Conservation (phyloP, 495 filamentous ascomycete genomes). For the Staphylotrichum tortipilum region DNA sequence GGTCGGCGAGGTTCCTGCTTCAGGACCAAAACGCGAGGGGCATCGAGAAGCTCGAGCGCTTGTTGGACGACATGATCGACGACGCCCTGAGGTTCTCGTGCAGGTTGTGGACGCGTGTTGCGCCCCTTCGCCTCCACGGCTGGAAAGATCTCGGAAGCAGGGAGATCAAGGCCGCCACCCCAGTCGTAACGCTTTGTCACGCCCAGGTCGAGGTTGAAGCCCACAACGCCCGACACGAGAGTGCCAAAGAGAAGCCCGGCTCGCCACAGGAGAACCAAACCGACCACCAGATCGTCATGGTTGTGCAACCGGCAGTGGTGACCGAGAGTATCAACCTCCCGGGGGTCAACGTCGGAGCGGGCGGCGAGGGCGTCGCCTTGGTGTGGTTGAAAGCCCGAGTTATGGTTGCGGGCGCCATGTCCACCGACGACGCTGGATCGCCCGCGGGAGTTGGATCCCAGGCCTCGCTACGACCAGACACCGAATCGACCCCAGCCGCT, state of each 20-base stretch:
- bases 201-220: not conserved
- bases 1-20: constrained; percentile 11
- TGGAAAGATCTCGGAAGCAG: constrained; percentile 3
- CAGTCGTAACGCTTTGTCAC: not conserved
- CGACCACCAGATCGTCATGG: not conserved
- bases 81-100: constrained; percentile 10
- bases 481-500: not conserved
- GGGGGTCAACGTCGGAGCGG: not conserved
- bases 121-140: not conserved
- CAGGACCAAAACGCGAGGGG: constrained; percentile 14
- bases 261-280: not conserved
- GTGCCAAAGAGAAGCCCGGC: not conserved
- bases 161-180: not conserved
- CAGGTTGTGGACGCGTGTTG: constrained; percentile 6
- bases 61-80: constrained; percentile 10
- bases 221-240: not conserved
- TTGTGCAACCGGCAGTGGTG: constrained; percentile 5
- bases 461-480: not conserved
- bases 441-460: not conserved
- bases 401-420: not conserved
- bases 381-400: constrained; percentile 7
- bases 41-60: constrained; percentile 10
- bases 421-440: not conserved
- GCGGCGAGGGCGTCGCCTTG: not conserved
- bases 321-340: not conserved